Evolutionary conservation across 495 filamentous ascomycete species (phyloP), one percentile per base, ranked within the genome.

Genomic region (Podospora sp.): DNA sequence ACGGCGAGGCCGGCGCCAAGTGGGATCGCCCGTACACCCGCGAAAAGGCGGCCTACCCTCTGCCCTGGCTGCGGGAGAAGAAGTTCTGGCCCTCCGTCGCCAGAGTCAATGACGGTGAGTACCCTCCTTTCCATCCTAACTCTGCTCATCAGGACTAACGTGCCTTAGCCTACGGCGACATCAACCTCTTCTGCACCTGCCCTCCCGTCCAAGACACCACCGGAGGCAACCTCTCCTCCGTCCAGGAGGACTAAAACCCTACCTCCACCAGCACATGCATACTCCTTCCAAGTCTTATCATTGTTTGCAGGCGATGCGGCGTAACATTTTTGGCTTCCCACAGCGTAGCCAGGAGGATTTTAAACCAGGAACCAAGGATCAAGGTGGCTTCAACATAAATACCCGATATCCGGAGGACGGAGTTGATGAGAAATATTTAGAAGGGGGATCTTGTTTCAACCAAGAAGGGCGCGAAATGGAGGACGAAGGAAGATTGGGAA

Each of bases 21-120:
- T 97, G 93, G 93, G 81, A 91, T 62, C 82, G 95, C 25, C 82
- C 85, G 0, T 99, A 99, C 75, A 86, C 83, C 12, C 83, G 92
- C 33, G 91, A 95, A 83, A 83, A 87, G 77, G 95, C 95, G 11
- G 95, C 94, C 2, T 98, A 97, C 76, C 95, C 95, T 21, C 75
- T 97, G 70, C 82, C 88, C 2, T 97, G 87, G 83, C 78, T 98
- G 68, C 86, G 87, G 80, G 92, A 96, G 86, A 97, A 96, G 89
- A 99, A 99, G 83, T 97, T 98, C 82, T 99, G 95, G 95, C 94
- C 95, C 0, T 90, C 83, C 36, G 93, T 97, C 36, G 92, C 91
- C 8, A 84, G 95, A 73, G 82, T 98, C 33, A 90, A 99, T 79
- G 96, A 99, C 83, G 87, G 93, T 94, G 82, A 83, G 87, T 83